Percentiles rank a stretch among this genome's conserved stretches.
Evolutionary conservation across 2,329 filamentous ascomycete species (phyloP).

Genomic region (Fusarium brevicatenulatum): DNA sequence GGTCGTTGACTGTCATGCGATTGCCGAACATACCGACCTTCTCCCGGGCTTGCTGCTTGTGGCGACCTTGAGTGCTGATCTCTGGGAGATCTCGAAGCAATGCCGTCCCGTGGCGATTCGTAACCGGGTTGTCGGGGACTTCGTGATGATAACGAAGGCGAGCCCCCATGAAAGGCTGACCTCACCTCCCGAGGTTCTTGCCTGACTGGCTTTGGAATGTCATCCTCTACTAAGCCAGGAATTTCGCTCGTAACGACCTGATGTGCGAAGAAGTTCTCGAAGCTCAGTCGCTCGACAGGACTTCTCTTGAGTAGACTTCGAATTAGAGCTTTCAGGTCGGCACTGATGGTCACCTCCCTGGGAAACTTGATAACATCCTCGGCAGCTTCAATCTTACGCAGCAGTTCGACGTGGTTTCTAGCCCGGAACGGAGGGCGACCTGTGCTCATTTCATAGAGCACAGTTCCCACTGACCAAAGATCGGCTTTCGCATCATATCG

Average conservation of each 20-base stretch:
- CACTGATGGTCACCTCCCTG: constrained; percentile 74
- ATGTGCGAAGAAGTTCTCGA: constrained; percentile 85
- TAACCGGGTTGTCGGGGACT: constrained; percentile 52
- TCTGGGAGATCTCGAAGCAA: constrained; percentile 53
- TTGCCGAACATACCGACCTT: constrained; percentile 48
- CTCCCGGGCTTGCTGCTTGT: constrained; percentile 55
- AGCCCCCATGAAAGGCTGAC: constrained; percentile 47
- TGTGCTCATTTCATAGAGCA: constrained; percentile 93
- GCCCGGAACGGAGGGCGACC: constrained; percentile 92
- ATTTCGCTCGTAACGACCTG: constrained; percentile 78
- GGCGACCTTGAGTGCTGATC: constrained; percentile 56
- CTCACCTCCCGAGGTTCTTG: constrained; percentile 54
- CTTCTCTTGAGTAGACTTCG: constrained; percentile 84
- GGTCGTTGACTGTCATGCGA: constrained; percentile 44
- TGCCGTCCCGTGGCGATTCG: constrained; percentile 49
- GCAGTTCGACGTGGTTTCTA: constrained; percentile 91
- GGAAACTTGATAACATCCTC: constrained; percentile 89
- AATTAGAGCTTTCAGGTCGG: constrained; percentile 83
- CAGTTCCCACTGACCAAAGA: constrained; percentile 96
- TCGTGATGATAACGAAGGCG: constrained; percentile 42
- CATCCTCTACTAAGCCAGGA: constrained; percentile 82
- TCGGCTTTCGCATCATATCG: constrained; percentile 98
- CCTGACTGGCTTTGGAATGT: constrained; percentile 60
- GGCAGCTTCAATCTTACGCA: constrained; percentile 89
- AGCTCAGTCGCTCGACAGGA: constrained; percentile 85